A percentile compares a stretch with the other conserved stretches of the same genome.
phyloP scores from a whole-genome alignment of 176 grass and related monocot species.

The Zea luxurians region DNA sequence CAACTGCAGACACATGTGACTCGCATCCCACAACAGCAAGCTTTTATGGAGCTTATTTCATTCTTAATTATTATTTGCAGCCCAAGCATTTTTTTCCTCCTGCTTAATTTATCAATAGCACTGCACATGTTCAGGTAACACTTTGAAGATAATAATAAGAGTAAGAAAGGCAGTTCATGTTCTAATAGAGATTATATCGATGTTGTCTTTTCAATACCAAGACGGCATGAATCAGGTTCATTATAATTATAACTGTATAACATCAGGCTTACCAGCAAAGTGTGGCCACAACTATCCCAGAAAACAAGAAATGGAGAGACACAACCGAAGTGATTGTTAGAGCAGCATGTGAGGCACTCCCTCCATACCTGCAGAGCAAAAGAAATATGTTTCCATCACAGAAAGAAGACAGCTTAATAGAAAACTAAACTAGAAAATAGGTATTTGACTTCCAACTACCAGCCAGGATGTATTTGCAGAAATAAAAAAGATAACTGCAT shows the following conservation, averaged over 20 bases:
- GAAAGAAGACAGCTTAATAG: background rate
- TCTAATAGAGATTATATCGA: background rate
- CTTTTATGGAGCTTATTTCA: background rate
- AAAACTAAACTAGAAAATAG: background rate
- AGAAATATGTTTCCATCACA: too few relatives aligned
- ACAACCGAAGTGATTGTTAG: constrained; percentile 78
- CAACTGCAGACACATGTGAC: too few relatives aligned
- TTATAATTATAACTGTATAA: background rate
- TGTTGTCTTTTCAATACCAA: background rate
- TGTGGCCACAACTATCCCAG: constrained; percentile 80
- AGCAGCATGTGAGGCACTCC: constrained; percentile 65
- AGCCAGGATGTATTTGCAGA: background rate
- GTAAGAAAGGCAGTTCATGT: background rate
- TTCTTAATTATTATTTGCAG: constrained; percentile 12
- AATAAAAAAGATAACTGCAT: constrained; percentile 19
- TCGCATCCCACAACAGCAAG: too few relatives aligned
- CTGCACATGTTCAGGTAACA: constrained; percentile 4
- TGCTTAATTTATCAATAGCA: constrained; percentile 2
- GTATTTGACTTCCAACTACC: background rate
- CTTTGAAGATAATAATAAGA: constrained; percentile 1
- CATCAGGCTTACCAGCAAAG: constrained; percentile 71
- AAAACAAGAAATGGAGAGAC: constrained; percentile 82
- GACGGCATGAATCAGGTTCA: constrained; percentile 1
- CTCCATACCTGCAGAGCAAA: constrained; percentile 61
- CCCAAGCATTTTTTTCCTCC: background rate